Conservation (phyloP, 176 grass and related monocot species). For the Metroxylon sagu region DNA sequence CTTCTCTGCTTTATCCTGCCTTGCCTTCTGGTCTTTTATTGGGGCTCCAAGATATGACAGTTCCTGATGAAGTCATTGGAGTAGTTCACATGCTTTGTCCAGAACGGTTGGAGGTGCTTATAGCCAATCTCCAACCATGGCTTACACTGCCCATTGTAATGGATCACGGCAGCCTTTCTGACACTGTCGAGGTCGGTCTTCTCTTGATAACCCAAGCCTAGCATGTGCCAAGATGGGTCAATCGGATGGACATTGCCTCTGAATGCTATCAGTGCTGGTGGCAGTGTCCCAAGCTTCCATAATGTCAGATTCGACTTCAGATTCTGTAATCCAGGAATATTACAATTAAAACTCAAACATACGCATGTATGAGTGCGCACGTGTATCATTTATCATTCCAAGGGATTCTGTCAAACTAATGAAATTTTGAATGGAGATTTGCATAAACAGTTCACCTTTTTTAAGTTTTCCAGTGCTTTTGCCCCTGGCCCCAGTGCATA, state of each 20-base stretch:
- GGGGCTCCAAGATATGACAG: conserved; percentile 16
- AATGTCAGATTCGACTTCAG: conserved; percentile 16
- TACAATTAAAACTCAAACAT: no score
- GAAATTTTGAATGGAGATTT: no score
- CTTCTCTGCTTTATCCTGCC: not conserved
- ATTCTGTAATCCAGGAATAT: conserved; percentile 3
- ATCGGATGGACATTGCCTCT: conserved; percentile 12
- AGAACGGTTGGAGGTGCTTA: conserved; percentile 15
- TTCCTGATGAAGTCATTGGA: conserved; percentile 19
- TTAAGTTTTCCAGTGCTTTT: no score
- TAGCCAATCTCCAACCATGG: conserved; percentile 20
- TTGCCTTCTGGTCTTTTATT: not conserved
- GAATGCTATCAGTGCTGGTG: conserved; percentile 14
- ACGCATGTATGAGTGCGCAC: no score
- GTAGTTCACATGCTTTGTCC: conserved; percentile 19
- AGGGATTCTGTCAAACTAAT: no score
- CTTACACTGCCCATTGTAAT: conserved; percentile 16
- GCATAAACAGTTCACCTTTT: no score
- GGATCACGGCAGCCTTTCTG: conserved; percentile 16
- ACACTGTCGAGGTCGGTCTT: conserved; percentile 10
- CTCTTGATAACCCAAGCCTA: conserved; percentile 18
- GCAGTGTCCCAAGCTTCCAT: conserved; percentile 14
- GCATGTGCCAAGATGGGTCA: conserved; percentile 11
- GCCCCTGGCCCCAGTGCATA: no score
- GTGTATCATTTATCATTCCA: no score